These are phyloP conservation scores for Misopates orontium DNA, from an alignment of 257 asterid genomes.

Conservation along the genomic window DNA sequence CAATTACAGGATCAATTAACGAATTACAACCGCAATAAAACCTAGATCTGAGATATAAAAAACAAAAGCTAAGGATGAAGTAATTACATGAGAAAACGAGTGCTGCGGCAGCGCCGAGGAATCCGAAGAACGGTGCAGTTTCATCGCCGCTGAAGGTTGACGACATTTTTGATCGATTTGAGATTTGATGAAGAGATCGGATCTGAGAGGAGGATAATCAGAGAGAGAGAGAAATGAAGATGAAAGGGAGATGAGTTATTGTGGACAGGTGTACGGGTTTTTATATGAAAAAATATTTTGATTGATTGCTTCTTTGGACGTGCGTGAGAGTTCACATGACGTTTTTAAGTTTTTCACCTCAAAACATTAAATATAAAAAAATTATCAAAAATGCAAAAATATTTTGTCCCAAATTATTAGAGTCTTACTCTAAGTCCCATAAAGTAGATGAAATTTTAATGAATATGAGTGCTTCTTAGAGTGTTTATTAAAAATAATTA, in stretches of 20 bases:
- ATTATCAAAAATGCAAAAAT: too few species aligned
- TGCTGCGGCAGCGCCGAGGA: slow-evolving; percentile 67
- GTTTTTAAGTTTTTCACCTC: too few species aligned
- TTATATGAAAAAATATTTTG: not conserved
- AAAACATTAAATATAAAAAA: too few species aligned
- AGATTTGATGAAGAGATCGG: slow-evolving; percentile 23
- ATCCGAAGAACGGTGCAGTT: slow-evolving; percentile 65
- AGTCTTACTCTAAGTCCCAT: too few species aligned
- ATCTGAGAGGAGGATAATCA: not conserved
- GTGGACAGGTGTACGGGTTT: not conserved
- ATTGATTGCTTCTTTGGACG: not conserved
- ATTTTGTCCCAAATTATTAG: too few species aligned
- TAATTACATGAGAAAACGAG: slow-evolving; percentile 55
- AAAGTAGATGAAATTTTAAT: too few species aligned
- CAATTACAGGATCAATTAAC: not conserved
- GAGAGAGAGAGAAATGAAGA: not conserved
- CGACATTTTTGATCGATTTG: slow-evolving; percentile 30
- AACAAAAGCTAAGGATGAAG: not conserved
- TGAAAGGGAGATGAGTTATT: not conserved
- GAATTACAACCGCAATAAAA: not conserved
- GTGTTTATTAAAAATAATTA: too few species aligned
- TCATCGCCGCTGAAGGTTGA: slow-evolving; percentile 59
- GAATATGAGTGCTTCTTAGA: too few species aligned
- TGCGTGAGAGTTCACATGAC: not conserved
- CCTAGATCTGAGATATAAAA: slow-evolving; percentile 41